Evolutionary conservation across 305 asterid genomes (phyloP).

Genomic region (Solanum hybrid): DNA sequence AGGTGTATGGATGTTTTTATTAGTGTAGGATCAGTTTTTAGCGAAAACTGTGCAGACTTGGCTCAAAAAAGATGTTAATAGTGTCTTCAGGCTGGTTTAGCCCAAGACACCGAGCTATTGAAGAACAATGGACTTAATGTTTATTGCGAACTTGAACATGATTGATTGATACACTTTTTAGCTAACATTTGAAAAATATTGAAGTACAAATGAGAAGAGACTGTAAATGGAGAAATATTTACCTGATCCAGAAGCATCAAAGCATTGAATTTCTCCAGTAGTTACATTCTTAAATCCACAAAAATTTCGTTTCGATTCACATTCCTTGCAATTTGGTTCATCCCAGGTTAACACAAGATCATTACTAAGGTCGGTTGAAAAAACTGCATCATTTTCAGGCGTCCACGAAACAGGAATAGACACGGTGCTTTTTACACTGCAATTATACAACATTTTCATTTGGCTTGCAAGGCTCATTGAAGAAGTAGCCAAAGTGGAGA

Average conservation of each 20-base stretch:
- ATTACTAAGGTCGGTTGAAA: slow-evolving; percentile 21
- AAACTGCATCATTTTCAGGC: slow-evolving; percentile 9
- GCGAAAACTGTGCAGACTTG: background rate
- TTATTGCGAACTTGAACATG: background rate
- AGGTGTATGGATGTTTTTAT: background rate
- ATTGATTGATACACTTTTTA: background rate
- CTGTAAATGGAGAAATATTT: background rate
- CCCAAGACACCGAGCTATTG: background rate
- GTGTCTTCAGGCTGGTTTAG: background rate
- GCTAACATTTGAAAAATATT: background rate
- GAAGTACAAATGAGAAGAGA: background rate
- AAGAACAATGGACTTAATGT: background rate
- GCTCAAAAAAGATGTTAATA: background rate
- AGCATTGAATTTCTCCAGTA: slow-evolving; percentile 12
- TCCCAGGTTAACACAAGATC: slow-evolving; percentile 44
- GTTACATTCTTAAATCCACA: slow-evolving; percentile 21
- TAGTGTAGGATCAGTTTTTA: background rate
- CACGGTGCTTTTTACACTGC: slow-evolving; percentile 21
- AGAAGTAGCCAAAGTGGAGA: slow-evolving; percentile 10
- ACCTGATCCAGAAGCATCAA: background rate
- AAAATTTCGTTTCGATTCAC: slow-evolving; percentile 18
- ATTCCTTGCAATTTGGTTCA: slow-evolving; percentile 39
- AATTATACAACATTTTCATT: slow-evolving; percentile 24
- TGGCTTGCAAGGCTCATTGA: background rate
- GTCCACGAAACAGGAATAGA: slow-evolving; percentile 33